Evolutionary conservation across 2,329 filamentous ascomycete species (phyloP).

Genomic region (Curvularia lunata): DNA sequence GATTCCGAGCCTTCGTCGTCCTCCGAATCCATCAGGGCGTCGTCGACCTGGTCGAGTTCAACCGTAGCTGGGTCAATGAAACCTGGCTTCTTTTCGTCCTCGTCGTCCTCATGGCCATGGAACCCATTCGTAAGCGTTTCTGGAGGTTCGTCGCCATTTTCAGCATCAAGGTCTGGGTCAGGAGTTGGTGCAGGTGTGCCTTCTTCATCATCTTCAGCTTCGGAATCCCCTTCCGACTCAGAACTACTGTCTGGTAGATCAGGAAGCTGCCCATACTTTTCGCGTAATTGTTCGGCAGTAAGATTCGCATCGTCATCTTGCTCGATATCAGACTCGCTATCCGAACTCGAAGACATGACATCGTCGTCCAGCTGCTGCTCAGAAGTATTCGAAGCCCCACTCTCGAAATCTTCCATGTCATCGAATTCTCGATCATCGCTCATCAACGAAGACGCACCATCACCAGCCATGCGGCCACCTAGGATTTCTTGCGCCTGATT

Average conservation of each 20-base stretch:
- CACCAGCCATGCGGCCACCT: slow-evolving; percentile 38
- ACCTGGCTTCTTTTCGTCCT: slow-evolving; percentile 21
- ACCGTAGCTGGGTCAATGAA: slow-evolving; percentile 47
- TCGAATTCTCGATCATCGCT: slow-evolving; percentile 50
- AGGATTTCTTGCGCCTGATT: slow-evolving; percentile 66
- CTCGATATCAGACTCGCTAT: slow-evolving; percentile 50
- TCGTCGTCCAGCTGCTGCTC: slow-evolving; percentile 53
- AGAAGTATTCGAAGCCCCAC: slow-evolving; percentile 40
- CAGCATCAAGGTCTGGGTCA: slow-evolving; percentile 40
- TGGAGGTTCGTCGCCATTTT: slow-evolving; percentile 21
- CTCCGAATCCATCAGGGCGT: slow-evolving; percentile 48
- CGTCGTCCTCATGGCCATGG: slow-evolving; percentile 25
- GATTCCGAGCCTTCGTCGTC: slow-evolving; percentile 39
- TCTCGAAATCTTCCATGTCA: slow-evolving; percentile 55
- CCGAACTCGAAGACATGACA: slow-evolving; percentile 44
- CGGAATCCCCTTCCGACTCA: slow-evolving; percentile 34
- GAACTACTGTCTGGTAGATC: slow-evolving; percentile 49
- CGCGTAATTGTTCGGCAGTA: slow-evolving; percentile 70
- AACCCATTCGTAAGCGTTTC: slow-evolving; percentile 33
- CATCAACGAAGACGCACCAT: slow-evolving; percentile 47
- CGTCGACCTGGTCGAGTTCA: slow-evolving; percentile 51
- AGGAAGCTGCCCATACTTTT: slow-evolving; percentile 72
- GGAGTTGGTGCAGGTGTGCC: slow-evolving; percentile 38
- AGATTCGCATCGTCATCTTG: slow-evolving; percentile 67
- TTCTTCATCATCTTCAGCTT: slow-evolving; percentile 37